Base-by-base conservation (phyloP, 345 rosid genomes). In the Excoecaria cochinchinensis region DNA sequence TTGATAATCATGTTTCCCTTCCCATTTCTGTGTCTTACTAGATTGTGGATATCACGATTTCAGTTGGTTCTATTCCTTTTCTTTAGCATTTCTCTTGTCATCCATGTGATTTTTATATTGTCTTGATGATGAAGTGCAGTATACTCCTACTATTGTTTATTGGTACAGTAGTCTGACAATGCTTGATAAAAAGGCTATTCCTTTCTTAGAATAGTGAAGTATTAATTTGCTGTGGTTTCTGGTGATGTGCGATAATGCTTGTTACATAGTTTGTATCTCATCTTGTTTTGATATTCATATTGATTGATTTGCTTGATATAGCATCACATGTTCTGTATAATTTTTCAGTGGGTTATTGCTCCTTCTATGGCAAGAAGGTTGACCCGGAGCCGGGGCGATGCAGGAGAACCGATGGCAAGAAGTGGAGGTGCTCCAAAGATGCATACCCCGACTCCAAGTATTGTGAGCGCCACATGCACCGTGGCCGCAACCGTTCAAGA, bases 401-500 rank as follows among this genome's bases (percentile, higher is more conserved):
- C 76, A 80, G 82, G 82, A 75, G 82, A 72, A 80, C 82, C 0
- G 82, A 80, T 72, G 82, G 82, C 31, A 80, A 80, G 79, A 80
- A 80, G 55, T 80, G 82, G 82, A 80, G 82, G 63, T 80, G 82
- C 76, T 71, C 82, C 77, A 87, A 87, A 82, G 88, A 85, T 11
- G 88, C 90, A 8, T 78, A 85, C 80, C 83, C 83, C 3, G 90
- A 89, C 69, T 89, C 89, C 53, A 96, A 93, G 85, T 96, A 93
- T 84, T 96, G 99, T 80, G 97, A 96, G 88, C 98, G 99, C 95
- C 99, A 96, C 91, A 86, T 96, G 89, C 98, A 96, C 85, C 97
- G 98, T 78, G 97, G 99, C 91, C 97, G 97, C 85, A 93, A 92
- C 94, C 97, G 98, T 93, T 93, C 98, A 91, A 95, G 98, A 95